phyloP scores from a whole-genome alignment of 495 filamentous ascomycete genomes.

The Penicillium atrosanguineum region DNA sequence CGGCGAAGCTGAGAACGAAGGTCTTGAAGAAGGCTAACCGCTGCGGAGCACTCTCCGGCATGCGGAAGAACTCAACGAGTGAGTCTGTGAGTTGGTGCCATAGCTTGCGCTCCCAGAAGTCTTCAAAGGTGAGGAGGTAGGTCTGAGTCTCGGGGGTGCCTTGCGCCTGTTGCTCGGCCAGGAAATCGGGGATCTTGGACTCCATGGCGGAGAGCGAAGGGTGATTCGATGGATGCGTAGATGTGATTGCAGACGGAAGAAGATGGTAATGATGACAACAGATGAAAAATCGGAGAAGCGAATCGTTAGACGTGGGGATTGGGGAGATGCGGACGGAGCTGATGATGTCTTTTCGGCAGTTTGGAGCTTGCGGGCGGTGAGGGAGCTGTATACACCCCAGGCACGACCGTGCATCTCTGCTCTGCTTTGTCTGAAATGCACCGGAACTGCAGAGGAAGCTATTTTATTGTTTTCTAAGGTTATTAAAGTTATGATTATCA shows the following conservation, averaged over 20 bases:
- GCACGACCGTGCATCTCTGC: background rate
- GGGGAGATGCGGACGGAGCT: constrained; percentile 11
- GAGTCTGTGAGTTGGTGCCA: constrained; percentile 98
- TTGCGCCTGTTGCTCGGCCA: constrained; percentile 77
- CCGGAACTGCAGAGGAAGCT: background rate
- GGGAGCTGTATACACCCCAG: constrained; percentile 1
- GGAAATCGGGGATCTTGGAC: constrained; percentile 85
- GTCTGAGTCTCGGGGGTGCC: constrained; percentile 85
- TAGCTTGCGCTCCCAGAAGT: constrained; percentile 96
- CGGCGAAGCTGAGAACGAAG: constrained; percentile 93
- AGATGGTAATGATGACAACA: constrained; percentile 2
- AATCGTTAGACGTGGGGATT: constrained; percentile 10
- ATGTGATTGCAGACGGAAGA: constrained; percentile 3
- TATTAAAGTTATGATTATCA: too few species aligned
- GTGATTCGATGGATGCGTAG: background rate
- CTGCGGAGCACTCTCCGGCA: constrained; percentile 75
- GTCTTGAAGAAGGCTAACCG: constrained; percentile 86
- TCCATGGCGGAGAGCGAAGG: constrained; percentile 55
- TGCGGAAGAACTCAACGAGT: constrained; percentile 84
- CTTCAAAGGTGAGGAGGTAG: constrained; percentile 89
- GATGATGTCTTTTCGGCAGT: constrained; percentile 20
- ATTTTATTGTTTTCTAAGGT: background rate
- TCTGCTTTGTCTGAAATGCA: background rate
- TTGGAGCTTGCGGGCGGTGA: constrained; percentile 22
- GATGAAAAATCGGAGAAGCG: constrained; percentile 3